Percentiles rank a stretch among this genome's conserved stretches.
phyloP scores from a whole-genome alignment of 2,329 filamentous ascomycete species.

The Colletotrichum truncatum region DNA sequence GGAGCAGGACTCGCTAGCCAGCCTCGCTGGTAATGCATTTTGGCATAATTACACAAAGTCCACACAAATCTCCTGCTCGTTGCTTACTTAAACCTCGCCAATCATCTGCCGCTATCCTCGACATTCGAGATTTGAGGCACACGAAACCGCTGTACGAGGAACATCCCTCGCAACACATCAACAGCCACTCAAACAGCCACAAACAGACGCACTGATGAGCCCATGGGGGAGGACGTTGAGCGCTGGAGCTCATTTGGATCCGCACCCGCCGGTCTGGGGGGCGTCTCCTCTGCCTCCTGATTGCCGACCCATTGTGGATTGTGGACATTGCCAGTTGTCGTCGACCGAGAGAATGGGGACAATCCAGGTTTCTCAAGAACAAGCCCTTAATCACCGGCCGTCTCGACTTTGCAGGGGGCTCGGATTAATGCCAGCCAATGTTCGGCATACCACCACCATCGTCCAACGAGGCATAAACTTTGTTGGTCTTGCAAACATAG shows the following conservation, averaged over 20 bases:
- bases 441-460: neutral
- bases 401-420: conserved; percentile 12
- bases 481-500: conserved; percentile 5
- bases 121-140: conserved; percentile 1
- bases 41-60: conserved; percentile 3
- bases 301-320: neutral
- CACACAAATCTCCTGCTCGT: conserved; percentile 17
- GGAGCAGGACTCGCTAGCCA: neutral
- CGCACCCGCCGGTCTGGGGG: neutral
- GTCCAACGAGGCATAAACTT: conserved; percentile 16
- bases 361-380: conserved; percentile 4
- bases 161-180: neutral
- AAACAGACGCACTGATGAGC: conserved; percentile 22
- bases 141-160: conserved; percentile 18
- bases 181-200: conserved; percentile 17
- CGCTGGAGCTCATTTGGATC: neutral
- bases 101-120: neutral
- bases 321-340: neutral
- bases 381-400: neutral
- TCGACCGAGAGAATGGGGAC: neutral
- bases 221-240: neutral
- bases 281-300: neutral
- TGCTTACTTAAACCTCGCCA: neutral
- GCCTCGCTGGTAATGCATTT: neutral
- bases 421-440: conserved; percentile 8